These are phyloP conservation scores for Emergomyces africanus DNA, from an alignment of 2,329 filamentous ascomycete species.

Conservation along the genomic window DNA sequence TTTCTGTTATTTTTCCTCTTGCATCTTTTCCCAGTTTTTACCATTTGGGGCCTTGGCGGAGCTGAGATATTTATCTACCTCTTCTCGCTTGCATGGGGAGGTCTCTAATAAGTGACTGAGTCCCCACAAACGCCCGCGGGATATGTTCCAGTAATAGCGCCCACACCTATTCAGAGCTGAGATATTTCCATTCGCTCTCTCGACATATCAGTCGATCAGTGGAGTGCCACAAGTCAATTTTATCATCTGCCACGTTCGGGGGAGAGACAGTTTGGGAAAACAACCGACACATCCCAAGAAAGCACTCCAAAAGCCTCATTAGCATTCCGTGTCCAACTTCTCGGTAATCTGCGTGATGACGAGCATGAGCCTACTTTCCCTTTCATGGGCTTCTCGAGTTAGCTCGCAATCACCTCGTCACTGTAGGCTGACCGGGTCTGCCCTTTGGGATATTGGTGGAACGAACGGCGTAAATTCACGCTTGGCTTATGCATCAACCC, in stretches of 20 bases:
- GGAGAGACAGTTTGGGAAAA: not conserved
- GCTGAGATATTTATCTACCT: not conserved
- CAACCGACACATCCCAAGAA: not conserved
- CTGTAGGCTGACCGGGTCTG: not conserved
- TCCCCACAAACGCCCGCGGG: not conserved
- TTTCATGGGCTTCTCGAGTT: not conserved
- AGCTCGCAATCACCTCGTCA: not conserved
- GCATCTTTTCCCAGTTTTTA: not conserved
- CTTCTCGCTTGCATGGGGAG: not conserved
- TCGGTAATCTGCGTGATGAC: not conserved
- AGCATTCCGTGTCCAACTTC: not conserved
- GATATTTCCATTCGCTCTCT: not conserved
- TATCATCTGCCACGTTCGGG: no score
- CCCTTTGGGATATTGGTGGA: not conserved
- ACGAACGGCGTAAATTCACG: not conserved
- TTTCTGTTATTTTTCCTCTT: not conserved
- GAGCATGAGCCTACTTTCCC: not conserved
- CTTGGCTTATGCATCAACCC: not conserved
- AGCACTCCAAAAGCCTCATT: not conserved
- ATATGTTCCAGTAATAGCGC: not conserved
- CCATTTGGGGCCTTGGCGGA: not conserved
- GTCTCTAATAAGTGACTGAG: not conserved
- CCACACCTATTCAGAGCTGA: no score
- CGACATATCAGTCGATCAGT: not conserved
- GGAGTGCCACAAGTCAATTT: not conserved